These are phyloP conservation scores for Lasiosphaeriaceae sp. DNA, from an alignment of 495 filamentous ascomycete species.

Conservation along the genomic window DNA sequence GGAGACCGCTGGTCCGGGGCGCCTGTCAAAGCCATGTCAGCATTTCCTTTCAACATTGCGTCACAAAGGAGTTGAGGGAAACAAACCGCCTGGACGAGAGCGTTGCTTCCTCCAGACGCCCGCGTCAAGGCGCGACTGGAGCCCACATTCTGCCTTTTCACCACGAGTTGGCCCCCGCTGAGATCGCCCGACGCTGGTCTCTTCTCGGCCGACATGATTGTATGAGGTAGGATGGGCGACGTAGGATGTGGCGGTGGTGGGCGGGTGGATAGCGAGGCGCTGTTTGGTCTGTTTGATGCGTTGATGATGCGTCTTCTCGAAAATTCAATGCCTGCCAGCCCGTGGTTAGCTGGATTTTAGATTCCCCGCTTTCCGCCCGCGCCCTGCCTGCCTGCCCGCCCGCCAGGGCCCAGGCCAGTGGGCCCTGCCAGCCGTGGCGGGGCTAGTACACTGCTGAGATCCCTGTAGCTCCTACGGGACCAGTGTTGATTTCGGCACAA, in stretches of 20 bases:
- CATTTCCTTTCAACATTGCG: conserved; percentile 21
- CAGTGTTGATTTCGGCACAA: conserved; percentile 2
- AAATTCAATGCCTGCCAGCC: not conserved
- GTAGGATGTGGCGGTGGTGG: not conserved
- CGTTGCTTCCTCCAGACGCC: conserved; percentile 60
- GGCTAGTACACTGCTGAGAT: conserved; percentile 2
- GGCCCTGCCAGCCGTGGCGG: not conserved
- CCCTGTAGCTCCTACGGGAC: not conserved
- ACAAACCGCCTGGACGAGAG: conserved; percentile 81
- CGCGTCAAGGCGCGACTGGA: conserved; percentile 57
- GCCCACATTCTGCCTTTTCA: conserved; percentile 84
- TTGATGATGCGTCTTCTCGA: conserved; percentile 9
- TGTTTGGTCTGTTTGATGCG: not conserved
- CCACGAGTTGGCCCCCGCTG: conserved; percentile 72
- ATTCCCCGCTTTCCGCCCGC: conserved; percentile 27
- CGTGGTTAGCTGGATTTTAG: conserved; percentile 26
- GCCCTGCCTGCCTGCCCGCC: too few relatives aligned
- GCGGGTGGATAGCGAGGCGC: not conserved
- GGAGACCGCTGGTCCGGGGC: conserved; percentile 77
- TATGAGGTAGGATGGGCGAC: not conserved
- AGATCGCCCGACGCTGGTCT: conserved; percentile 78
- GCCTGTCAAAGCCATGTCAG: conserved; percentile 47
- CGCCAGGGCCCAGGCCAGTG: not conserved
- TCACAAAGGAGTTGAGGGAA: not conserved
- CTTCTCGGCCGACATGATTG: conserved; percentile 81